Base-by-base conservation (phyloP, 495 filamentous ascomycete genomes). In the Delitschia confertaspora region DNA sequence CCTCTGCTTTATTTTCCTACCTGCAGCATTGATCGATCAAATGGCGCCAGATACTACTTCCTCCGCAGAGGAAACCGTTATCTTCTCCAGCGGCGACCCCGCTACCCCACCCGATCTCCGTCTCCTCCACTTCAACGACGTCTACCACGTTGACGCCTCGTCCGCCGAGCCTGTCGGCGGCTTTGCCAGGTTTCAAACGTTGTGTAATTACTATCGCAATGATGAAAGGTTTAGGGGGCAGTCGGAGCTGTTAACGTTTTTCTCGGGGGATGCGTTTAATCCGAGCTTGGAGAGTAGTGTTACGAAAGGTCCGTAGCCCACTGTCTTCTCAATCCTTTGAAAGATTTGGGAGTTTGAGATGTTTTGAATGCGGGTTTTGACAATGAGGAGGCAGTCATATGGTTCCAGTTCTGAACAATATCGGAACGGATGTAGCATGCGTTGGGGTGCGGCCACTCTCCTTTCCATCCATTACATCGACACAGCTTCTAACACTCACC, bases 211-310 rank as follows among this genome's bases (percentile, higher is more conserved):
- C 60, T 95, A 93, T 62, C 75, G 78, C 16, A 63, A 68, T 2
- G 64, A 73, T 35, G 58, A 70, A 9, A 63, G 62, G 16, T 91
- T 74, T 57, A 56, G 65, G 16, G 71, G 62, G 6, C 80, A 83
- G 49, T 70, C 84, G 4, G 62, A 73, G 11, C 64, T 86, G 8
- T 60, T 93, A 6, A 89, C 84, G 5, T 70, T 94, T 49, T 95
- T 95, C 64, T 91, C 85, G 6, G 87, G 88, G 25, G 88, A 95
- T 72, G 85, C 80, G 3, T 95, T 88, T 65, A 93, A 95, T 59
- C 88, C 88, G 0, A 85, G 81, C 47, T 62, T 93, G 35, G 87
- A 95, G 61, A 85, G 79, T 48, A 80, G 80, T 6, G 74, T 93
- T 3, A 94, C 87, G 1, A 93, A 93, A 65, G 87, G 85, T 63